These are phyloP conservation scores for Macroventuria anomochaeta DNA, from an alignment of 2,329 filamentous ascomycete species.

Conservation along the genomic window DNA sequence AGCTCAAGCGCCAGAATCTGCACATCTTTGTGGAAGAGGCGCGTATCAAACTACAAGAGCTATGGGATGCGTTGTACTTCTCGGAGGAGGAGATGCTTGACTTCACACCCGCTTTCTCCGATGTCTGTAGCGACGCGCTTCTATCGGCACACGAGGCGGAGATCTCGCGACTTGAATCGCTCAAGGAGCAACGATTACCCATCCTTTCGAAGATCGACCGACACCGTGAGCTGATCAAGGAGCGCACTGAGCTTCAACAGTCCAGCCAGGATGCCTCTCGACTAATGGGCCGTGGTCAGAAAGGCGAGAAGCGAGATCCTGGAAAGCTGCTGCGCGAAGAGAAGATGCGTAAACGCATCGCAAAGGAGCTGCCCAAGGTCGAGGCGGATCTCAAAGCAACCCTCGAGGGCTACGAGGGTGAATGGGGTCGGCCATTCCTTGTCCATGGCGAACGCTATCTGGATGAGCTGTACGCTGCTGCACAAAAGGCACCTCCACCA, in stretches of 20 bases:
- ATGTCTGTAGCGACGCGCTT: slow-evolving; percentile 94
- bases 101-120: slow-evolving; percentile 95
- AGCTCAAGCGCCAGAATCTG: slow-evolving; percentile 92
- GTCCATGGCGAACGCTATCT: slow-evolving; percentile 93
- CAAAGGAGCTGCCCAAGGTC: slow-evolving; percentile 94
- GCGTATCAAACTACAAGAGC: slow-evolving; percentile 84
- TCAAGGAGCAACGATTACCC: slow-evolving; percentile 87
- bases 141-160: slow-evolving; percentile 95
- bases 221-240: slow-evolving; percentile 80
- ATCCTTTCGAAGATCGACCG: slow-evolving; percentile 82
- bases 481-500: slow-evolving; percentile 65
- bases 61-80: slow-evolving; percentile 94
- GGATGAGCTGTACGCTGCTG: slow-evolving; percentile 75
- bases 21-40: slow-evolving; percentile 97
- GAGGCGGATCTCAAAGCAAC: slow-evolving; percentile 77
- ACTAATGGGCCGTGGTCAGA: slow-evolving; percentile 87
- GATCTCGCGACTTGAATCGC: slow-evolving; percentile 77
- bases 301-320: slow-evolving; percentile 92
- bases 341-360: slow-evolving; percentile 97
- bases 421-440: slow-evolving; percentile 90
- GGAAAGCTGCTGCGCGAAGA: slow-evolving; percentile 93
- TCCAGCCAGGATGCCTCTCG: slow-evolving; percentile 95
- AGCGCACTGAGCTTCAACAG: slow-evolving; percentile 84
- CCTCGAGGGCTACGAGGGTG: slow-evolving; percentile 89
- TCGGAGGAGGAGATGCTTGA: slow-evolving; percentile 99